A percentile compares a stretch with the other conserved stretches of the same genome.
These are phyloP conservation scores for Colletotrichum tropicicola DNA, from an alignment of 2,329 filamentous ascomycete species.

Conservation along the genomic window DNA sequence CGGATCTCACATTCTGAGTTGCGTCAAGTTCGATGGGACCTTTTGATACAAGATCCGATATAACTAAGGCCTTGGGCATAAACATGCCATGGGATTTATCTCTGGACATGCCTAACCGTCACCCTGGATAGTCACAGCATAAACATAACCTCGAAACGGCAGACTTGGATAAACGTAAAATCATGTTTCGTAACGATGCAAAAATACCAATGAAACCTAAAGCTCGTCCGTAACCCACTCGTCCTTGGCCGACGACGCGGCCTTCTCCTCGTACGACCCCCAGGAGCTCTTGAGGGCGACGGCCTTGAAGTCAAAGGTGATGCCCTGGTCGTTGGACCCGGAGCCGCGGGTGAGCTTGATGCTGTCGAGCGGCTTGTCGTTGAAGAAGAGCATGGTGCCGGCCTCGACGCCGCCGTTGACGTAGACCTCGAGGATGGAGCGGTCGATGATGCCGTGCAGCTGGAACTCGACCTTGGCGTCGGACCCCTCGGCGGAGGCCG, in stretches of 20 bases:
- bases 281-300: slow-evolving; percentile 28
- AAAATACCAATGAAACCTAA: background rate
- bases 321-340: slow-evolving; percentile 12
- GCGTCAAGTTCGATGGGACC: too few species aligned
- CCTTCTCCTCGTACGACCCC: slow-evolving; percentile 15
- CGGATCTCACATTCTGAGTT: too few species aligned
- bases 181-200: background rate
- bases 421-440: slow-evolving; percentile 46
- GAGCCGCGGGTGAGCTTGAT: slow-evolving; percentile 18
- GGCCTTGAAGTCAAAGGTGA: slow-evolving; percentile 26
- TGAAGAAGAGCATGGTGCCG: slow-evolving; percentile 42
- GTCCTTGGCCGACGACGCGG: background rate
- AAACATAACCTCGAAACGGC: too few species aligned
- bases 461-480: slow-evolving; percentile 42
- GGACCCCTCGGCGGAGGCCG: slow-evolving; percentile 32
- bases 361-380: slow-evolving; percentile 28
- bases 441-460: slow-evolving; percentile 44
- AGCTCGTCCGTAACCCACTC: slow-evolving; percentile 17
- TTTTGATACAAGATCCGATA: too few species aligned
- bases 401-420: slow-evolving; percentile 43
- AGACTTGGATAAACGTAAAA: background rate
- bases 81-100: too few species aligned
- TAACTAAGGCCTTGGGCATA: too few species aligned
- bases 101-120: too few species aligned
- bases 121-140: too few species aligned